Evolutionary conservation across 306 rosid species (phyloP).

Genomic region (Dryas octopetala): DNA sequence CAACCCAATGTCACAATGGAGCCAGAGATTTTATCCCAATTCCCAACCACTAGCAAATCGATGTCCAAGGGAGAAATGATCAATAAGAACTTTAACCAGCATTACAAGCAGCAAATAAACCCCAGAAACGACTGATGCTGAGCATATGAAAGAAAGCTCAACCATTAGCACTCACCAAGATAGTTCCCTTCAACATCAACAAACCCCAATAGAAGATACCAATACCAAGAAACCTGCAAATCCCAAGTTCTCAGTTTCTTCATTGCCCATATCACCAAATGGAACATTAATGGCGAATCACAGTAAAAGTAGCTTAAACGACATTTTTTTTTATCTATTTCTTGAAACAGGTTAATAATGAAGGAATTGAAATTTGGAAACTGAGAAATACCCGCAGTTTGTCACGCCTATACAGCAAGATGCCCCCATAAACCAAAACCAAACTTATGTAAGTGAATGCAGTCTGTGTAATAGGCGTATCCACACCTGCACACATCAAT

Average conservation of each 20-base stretch:
- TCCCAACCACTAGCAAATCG: not conserved
- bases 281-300: not conserved
- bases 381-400: slow-evolving; percentile 33
- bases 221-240: slow-evolving; percentile 72
- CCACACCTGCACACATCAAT: slow-evolving; percentile 45
- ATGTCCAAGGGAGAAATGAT: not conserved
- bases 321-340: not conserved
- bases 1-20: not conserved
- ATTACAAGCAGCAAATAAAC: not conserved
- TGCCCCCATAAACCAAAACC: slow-evolving; percentile 58
- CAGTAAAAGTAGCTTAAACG: not conserved
- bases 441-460: slow-evolving; percentile 40
- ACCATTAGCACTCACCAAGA: slow-evolving; percentile 44
- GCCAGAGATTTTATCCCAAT: not conserved
- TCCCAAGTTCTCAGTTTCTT: slow-evolving; percentile 4
- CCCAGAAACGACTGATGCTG: not conserved
- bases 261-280: not conserved
- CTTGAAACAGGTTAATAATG: not conserved
- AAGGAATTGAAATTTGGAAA: not conserved
- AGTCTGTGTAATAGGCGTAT: slow-evolving; percentile 58
- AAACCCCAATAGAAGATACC: slow-evolving; percentile 65
- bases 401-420: slow-evolving; percentile 53
- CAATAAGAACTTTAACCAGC: not conserved
- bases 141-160: not conserved
- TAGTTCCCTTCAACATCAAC: slow-evolving; percentile 70